Conservation (phyloP, 495 filamentous ascomycete genomes). For the Lasiosphaeriaceae sp. region DNA sequence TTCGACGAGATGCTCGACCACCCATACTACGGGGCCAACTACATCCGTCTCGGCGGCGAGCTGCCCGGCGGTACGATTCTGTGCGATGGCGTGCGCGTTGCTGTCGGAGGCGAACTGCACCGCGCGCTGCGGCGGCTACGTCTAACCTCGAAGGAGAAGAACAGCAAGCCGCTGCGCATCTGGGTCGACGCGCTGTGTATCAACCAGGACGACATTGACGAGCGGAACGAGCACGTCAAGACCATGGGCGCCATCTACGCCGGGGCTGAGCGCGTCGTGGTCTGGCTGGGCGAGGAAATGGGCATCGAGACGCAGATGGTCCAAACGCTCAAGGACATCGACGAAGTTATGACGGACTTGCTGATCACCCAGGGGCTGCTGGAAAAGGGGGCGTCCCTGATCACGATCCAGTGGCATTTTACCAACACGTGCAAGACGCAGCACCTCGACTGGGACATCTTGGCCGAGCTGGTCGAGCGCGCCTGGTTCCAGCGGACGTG, state of each 20-base stretch:
- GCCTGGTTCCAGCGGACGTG: background rate
- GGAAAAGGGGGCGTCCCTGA: background rate
- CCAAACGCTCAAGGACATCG: background rate
- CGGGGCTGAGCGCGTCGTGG: background rate
- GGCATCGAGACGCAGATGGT: background rate
- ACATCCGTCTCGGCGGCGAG: background rate
- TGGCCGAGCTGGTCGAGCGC: background rate
- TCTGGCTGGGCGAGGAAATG: background rate
- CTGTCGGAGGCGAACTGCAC: background rate
- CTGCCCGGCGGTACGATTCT: background rate
- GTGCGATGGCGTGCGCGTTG: background rate
- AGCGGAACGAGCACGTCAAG: background rate
- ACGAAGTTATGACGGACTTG: background rate
- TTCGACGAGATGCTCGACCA: background rate
- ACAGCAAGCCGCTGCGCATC: background rate
- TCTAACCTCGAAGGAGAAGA: too few species aligned
- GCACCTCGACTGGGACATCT: background rate
- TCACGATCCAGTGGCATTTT: background rate
- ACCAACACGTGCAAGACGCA: background rate
- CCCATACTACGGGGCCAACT: background rate
- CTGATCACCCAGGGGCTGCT: background rate
- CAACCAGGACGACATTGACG: background rate
- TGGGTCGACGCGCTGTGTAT: conserved; percentile 5
- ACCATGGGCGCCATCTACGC: background rate
- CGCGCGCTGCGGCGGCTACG: background rate